Evolutionary conservation across 768 basidiomycete species (phyloP).

Genomic region (Kwoniella bestiolae): DNA sequence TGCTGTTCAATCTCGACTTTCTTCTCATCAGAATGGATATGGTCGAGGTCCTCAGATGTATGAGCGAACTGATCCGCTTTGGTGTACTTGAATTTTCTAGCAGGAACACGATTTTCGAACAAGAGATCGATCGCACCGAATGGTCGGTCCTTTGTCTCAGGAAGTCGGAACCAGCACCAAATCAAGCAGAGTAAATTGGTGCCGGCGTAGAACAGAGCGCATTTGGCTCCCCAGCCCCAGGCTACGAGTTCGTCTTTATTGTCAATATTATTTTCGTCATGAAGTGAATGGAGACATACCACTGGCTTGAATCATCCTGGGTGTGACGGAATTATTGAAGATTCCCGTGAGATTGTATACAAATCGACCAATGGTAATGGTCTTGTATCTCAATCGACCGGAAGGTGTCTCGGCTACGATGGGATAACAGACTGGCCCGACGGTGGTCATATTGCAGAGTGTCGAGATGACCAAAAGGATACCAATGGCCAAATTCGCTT

Average conservation of each 20-base stretch:
- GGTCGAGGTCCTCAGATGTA: not conserved
- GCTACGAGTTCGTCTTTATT: constrained; percentile 2
- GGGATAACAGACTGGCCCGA: constrained; percentile 38
- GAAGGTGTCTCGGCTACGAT: constrained; percentile 42
- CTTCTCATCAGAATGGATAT: not conserved
- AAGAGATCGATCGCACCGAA: constrained; percentile 47
- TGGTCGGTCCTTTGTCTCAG: constrained; percentile 35
- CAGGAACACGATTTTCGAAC: constrained; percentile 47
- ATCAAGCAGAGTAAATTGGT: constrained; percentile 29
- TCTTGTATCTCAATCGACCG: constrained; percentile 50
- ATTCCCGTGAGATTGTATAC: constrained; percentile 41
- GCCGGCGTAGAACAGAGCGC: constrained; percentile 36
- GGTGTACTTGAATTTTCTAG: constrained; percentile 47
- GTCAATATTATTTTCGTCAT: not conserved
- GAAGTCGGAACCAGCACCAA: constrained; percentile 40
- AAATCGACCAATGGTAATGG: constrained; percentile 43
- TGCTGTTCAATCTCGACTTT: not conserved
- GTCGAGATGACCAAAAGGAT: constrained; percentile 41
- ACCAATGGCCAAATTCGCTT: constrained; percentile 33
- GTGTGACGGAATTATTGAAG: constrained; percentile 35
- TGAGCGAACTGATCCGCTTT: constrained; percentile 24
- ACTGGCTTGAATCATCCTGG: constrained; percentile 30
- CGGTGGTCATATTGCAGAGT: constrained; percentile 38
- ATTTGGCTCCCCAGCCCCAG: constrained; percentile 37
- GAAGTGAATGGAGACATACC: constrained; percentile 1